Evolutionary conservation across 139 green algal species (phyloP).

Genomic region (Pleodorina starrii): DNA sequence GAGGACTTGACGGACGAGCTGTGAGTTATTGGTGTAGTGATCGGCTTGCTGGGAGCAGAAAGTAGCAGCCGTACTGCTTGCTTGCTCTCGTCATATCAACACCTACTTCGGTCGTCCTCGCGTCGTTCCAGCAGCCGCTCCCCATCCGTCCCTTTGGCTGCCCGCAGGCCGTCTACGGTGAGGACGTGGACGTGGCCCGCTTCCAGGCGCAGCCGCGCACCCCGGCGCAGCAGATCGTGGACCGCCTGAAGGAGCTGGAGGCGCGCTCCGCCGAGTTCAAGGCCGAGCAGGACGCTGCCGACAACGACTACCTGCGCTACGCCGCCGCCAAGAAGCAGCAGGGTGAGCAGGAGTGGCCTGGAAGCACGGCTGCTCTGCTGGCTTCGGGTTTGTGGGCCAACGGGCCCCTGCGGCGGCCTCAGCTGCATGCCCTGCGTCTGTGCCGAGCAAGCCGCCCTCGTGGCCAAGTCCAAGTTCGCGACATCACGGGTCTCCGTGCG

Average conservation of each 20-base stretch:
- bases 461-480: too few species aligned
- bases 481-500: too few species aligned
- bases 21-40: too few species aligned
- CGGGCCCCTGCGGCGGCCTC: too few species aligned
- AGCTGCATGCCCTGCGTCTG: too few species aligned
- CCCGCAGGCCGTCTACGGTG: conserved; percentile 55
- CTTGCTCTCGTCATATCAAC: too few species aligned
- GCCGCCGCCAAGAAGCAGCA: conserved; percentile 60
- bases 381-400: too few species aligned
- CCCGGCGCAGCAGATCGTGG: conserved; percentile 61
- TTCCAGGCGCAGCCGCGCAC: conserved; percentile 58
- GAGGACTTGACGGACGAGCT: too few species aligned
- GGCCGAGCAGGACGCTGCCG: conserved; percentile 50
- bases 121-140: neutral
- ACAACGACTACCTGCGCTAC: conserved; percentile 62
- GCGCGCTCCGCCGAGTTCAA: conserved; percentile 44
- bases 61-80: too few species aligned
- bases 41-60: too few species aligned
- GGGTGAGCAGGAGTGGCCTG: conserved; percentile 45
- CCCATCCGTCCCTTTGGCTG: neutral
- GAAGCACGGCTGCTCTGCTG: too few species aligned
- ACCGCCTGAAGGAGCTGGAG: conserved; percentile 50
- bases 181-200: conserved; percentile 44
- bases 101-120: neutral
- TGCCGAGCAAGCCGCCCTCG: too few species aligned